Percentiles rank a stretch among this genome's conserved stretches.
These are phyloP conservation scores for Yamadazyma tumulicola DNA, from an alignment of 805 yeast species.

Conservation along the genomic window DNA sequence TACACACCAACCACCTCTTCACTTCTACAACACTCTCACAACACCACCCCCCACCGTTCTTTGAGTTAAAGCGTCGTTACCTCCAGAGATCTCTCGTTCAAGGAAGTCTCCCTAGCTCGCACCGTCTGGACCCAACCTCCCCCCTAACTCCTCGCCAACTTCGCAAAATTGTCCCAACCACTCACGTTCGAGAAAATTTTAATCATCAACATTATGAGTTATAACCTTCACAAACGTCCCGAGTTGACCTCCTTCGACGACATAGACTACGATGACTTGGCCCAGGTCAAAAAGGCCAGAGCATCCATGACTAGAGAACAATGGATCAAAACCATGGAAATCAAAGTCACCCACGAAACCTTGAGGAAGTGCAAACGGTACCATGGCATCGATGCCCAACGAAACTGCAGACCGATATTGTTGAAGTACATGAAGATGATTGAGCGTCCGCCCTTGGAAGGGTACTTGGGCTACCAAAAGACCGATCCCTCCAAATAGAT, in stretches of 20 bases:
- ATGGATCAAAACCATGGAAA: slow-evolving; percentile 65
- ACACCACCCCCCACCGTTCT: too few species aligned
- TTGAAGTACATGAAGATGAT: slow-evolving; percentile 75
- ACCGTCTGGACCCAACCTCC: too few species aligned
- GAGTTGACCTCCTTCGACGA: slow-evolving; percentile 81
- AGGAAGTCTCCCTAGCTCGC: too few species aligned
- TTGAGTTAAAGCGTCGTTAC: too few species aligned
- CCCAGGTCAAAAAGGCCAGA: slow-evolving; percentile 69
- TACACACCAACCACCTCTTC: too few species aligned
- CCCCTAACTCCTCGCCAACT: too few species aligned
- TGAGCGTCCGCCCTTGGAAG: slow-evolving; percentile 64
- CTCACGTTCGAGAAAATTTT: background rate
- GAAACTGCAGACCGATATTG: slow-evolving; percentile 77
- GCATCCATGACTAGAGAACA: slow-evolving; percentile 76
- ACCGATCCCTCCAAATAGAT: slow-evolving; percentile 70
- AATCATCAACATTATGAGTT: slow-evolving; percentile 26
- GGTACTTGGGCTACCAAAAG: slow-evolving; percentile 83
- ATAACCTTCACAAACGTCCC: slow-evolving; percentile 55
- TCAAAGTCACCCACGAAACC: slow-evolving; percentile 69
- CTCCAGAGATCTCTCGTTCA: too few species aligned
- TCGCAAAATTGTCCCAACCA: background rate
- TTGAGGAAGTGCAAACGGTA: slow-evolving; percentile 73
- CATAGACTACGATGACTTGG: slow-evolving; percentile 66
- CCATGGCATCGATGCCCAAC: slow-evolving; percentile 46
- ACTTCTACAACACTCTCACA: too few species aligned